These are phyloP conservation scores for Durusdinium trenchii DNA, from an alignment of 73 alveolate species.

Conservation along the genomic window DNA sequence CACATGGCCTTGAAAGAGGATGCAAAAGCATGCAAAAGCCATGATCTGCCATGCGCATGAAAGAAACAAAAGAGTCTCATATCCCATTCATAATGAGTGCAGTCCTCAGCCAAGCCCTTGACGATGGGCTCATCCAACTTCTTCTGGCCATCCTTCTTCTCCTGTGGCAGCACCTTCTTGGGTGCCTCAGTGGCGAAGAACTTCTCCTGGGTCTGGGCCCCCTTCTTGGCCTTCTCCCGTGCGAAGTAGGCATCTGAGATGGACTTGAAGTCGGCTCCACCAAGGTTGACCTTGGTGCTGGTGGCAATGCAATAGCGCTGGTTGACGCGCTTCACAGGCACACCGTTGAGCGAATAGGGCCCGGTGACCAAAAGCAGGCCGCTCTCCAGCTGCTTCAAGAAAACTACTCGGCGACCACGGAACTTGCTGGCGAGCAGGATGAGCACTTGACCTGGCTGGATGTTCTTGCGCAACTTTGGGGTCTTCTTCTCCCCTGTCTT, in stretches of 20 bases:
- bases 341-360: conserved; percentile 96
- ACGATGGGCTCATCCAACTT: conserved; percentile 68
- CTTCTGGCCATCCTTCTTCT: conserved; percentile 93
- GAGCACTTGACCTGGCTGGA: conserved; percentile 90
- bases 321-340: conserved; percentile 96
- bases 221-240: conserved; percentile 57
- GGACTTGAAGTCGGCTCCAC: conserved; percentile 73
- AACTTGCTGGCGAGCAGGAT: conserved; percentile 96
- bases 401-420: conserved; percentile 65
- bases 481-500: conserved; percentile 69
- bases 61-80: background rate
- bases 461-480: conserved; percentile 81
- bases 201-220: conserved; percentile 58
- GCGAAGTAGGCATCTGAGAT: conserved; percentile 67
- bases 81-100: background rate
- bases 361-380: conserved; percentile 96
- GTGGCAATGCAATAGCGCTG: conserved; percentile 96
- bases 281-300: conserved; percentile 94
- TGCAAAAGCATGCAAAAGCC: background rate
- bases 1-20: background rate
- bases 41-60: background rate
- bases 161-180: conserved; percentile 89
- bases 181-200: conserved; percentile 75
- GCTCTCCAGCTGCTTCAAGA: conserved; percentile 33
- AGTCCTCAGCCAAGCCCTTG: conserved; percentile 35